These are phyloP conservation scores for Neoscytalidium dimidiatum DNA, from an alignment of 2,329 filamentous ascomycete species.

Conservation along the genomic window DNA sequence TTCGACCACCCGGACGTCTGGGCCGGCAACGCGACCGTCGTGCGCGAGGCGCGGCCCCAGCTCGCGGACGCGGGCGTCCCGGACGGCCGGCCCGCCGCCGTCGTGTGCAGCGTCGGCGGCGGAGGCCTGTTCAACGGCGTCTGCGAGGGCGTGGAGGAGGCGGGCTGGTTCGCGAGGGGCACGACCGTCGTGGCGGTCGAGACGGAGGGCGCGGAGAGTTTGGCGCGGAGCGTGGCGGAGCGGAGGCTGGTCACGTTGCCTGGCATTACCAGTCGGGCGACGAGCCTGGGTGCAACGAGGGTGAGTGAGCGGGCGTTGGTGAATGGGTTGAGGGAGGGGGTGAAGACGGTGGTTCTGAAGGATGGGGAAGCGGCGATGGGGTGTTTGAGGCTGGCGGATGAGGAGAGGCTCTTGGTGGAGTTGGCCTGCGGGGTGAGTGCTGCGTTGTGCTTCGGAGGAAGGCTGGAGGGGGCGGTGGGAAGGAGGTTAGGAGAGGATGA, in stretches of 20 bases:
- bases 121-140: conserved; percentile 81
- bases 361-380: conserved; percentile 81
- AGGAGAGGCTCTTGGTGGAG: conserved; percentile 80
- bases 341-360: conserved; percentile 64
- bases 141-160: conserved; percentile 64
- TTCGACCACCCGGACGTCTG: conserved; percentile 71
- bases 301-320: conserved; percentile 52
- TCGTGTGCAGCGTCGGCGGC: conserved; percentile 79
- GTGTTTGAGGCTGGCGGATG: conserved; percentile 75
- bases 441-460: conserved; percentile 46
- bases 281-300: conserved; percentile 69
- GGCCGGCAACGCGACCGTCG: conserved; percentile 64
- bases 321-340: conserved; percentile 34
- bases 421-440: conserved; percentile 81
- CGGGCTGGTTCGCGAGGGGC: background rate
- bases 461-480: conserved; percentile 81
- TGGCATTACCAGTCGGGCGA: conserved; percentile 74
- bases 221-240: conserved; percentile 63
- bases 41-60: conserved; percentile 53
- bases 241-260: conserved; percentile 61
- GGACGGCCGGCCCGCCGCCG: conserved; percentile 59
- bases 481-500: conserved; percentile 79
- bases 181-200: conserved; percentile 69
- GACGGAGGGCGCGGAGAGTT: conserved; percentile 71
- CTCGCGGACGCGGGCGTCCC: conserved; percentile 36